These are phyloP conservation scores for Omphalotus guepiniiformis DNA, from an alignment of 768 basidiomycete genomes.

Conservation along the genomic window DNA sequence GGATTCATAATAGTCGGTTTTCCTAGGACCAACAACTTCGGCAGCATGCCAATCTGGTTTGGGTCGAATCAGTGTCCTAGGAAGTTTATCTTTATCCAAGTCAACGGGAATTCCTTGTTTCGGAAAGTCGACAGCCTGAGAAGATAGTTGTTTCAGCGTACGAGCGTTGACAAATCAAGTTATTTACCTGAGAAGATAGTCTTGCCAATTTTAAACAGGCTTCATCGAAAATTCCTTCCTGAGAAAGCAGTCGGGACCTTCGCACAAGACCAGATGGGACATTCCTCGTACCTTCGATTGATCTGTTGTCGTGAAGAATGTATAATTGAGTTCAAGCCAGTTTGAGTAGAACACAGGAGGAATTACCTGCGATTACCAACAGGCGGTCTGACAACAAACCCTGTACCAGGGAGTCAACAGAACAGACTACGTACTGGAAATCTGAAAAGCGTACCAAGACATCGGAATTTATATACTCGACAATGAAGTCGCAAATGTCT, in stretches of 20 bases:
- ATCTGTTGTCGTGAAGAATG: slow-evolving; percentile 41
- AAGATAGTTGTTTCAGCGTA: neutral
- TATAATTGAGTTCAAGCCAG: neutral
- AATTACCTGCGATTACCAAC: slow-evolving; percentile 64
- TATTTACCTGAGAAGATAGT: slow-evolving; percentile 49
- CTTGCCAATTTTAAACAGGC: slow-evolving; percentile 55
- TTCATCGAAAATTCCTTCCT: slow-evolving; percentile 61
- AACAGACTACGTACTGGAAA: neutral
- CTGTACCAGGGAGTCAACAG: slow-evolving; percentile 27
- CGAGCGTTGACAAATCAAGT: no score
- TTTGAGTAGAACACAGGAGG: neutral
- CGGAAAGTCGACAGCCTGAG: slow-evolving; percentile 74
- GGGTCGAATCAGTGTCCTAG: slow-evolving; percentile 52
- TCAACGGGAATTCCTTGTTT: slow-evolving; percentile 71
- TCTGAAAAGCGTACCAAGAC: slow-evolving; percentile 48
- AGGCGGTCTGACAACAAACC: slow-evolving; percentile 67
- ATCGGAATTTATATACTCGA: slow-evolving; percentile 82
- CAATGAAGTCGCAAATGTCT: slow-evolving; percentile 76
- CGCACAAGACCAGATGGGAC: neutral
- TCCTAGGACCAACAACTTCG: slow-evolving; percentile 47
- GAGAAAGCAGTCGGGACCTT: slow-evolving; percentile 2
- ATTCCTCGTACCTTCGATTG: slow-evolving; percentile 56
- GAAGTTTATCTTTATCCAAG: slow-evolving; percentile 40
- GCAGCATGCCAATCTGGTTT: slow-evolving; percentile 80
- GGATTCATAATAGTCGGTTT: slow-evolving; percentile 70